Evolutionary conservation across 768 basidiomycete species (phyloP), one percentile per base, ranked within the genome.

Genomic region (Amanita exitialis): DNA sequence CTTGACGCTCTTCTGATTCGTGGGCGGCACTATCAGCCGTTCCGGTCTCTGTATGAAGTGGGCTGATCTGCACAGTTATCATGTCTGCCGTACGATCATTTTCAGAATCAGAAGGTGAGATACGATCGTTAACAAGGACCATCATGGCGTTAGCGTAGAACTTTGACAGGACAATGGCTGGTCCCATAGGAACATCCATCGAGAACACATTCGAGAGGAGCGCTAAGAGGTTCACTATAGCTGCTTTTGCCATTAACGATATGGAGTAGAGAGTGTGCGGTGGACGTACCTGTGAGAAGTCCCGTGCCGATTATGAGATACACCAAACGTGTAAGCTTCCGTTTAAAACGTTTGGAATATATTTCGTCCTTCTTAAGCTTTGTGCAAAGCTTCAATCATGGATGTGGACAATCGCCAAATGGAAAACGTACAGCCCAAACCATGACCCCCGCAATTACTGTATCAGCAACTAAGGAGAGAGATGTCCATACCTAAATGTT

Each of bases 271-370:
- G 16, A 16, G 32, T 47, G 2, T 13, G 47, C 23, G 21, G 43
- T 47, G 25, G 28, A 43, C 12, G 13, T 23, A 66, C 67, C 65
- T 39, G 67, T 68, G 13, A 63, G 27, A 3, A 59, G 48, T 3
- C 68, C 67, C 12, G 69, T 70, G 53, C 69, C 67, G 15, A 69
- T 61, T 0, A 61, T 63, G 38, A 69, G 53, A 16, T 62, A 59
- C 12, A 66, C 60, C 7, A 67, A 54, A 30, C 61, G 34, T 6
- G 47, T n/a, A 7, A 48, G 21, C 15, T 48, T 38, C 16, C 16
- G 15, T n/a, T 38, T 32, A 9, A 20, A 7, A 9, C 21, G 15
- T 21, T 23, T 35, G 10, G 47, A 48, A 5, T 16, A 12, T 25
- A 20, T 35, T 30, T 20, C 58, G 57, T 18, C 58, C 61, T 27